Base-by-base conservation (phyloP, 2,329 filamentous ascomycete genomes). In the Aspergillus proliferans region DNA sequence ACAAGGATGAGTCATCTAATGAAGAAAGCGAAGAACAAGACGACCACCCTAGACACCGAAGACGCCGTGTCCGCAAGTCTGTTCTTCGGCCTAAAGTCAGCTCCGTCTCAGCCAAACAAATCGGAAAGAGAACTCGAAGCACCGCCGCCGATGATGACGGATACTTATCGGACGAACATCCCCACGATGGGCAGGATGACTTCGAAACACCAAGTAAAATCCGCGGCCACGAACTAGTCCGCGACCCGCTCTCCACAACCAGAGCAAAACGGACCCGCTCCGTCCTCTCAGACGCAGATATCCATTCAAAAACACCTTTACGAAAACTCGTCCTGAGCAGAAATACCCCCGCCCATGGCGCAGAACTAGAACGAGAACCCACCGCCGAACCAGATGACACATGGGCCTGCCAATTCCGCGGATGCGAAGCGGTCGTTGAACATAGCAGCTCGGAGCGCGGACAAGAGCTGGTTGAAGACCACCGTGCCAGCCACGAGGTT, bases 11-110 rank as follows among this genome's bases (percentile, higher is more conserved):
- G 24, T 62, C 65, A 6, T 68, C 66, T 30, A 59, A 70, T 38
- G 63, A 65, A 28, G 60, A 66, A 6, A 52, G 55, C 10, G 56
- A 62, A 33, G 58, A 60, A 43, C 50, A 60, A 8, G 56, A 62
- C 22, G 58, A 60, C 39, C 50, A 60, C 22, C 54, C 58, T 30
- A 55, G 56, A 40, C 52, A 50, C 12, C 53, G 59, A 45, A 58
- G 59, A 50, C 58, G 62, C 28, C 59, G 67, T 47, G 63, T 65
- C 30, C 65, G 66, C 47, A 74, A 73, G 56, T 75, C 72, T 2
- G 68, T 75, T 3, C 62, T 75, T 10, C 70, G 72, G 6, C 72
- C 72, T 1, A 74, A 71, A 46, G 48, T 61, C n/a, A 64, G 59
- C 46, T 60, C 65, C 3, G 55, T 68, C 15, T 72, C 72, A 9